Base-by-base conservation (phyloP, 106 monocot genomes). In the Dactylorhiza incarnata region DNA sequence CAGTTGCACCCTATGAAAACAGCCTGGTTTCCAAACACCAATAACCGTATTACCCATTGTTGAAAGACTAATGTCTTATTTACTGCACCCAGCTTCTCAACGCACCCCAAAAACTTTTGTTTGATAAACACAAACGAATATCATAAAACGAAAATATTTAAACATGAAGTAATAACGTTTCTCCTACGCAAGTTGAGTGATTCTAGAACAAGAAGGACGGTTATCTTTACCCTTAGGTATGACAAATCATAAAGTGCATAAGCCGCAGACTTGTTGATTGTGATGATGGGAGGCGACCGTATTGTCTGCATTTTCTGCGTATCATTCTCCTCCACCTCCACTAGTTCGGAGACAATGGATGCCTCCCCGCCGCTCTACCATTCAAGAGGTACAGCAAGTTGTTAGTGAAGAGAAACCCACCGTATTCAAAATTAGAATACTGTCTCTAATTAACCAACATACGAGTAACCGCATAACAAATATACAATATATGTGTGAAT, bases 301-400 rank as follows among this genome's bases (percentile, higher is more conserved):
- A 96, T 82, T 5, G 87, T 83, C 70, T 87, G 87, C 90, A 89
- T 89, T 51, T 82, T 78, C 71, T 86, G 79, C 10, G 91, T 91
- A 26, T 77, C 76, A 61, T 91, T 93, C 85, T 87, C 90, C 81
- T 93, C 90, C 79, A 87, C 86, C 77, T 93, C 93, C 50, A 91
- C 93, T 62, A 95, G 56, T 59, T 92, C 82, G 8, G 90, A 90
- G 6, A 91, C 84, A 65, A 96, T 78, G 7, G 93, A 93, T 52
- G 96, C 89, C 87, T 96, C 96, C 47, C 89, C 82, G 45, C 93
- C 96, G 43, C 90, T 93, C 92, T 95, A 79, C 69, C 62, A 72
- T 58, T 78, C 11, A 44, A 74, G 48, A 74, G 19, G 5, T 5
- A 66, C 12, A 37, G 29, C 9, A 37, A 66, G 29, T 55, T 37